A percentile compares a stretch with the other conserved stretches of the same genome.
phyloP scores from a whole-genome alignment of 176 grass and related monocot species.

The Carex myosuroides region DNA sequence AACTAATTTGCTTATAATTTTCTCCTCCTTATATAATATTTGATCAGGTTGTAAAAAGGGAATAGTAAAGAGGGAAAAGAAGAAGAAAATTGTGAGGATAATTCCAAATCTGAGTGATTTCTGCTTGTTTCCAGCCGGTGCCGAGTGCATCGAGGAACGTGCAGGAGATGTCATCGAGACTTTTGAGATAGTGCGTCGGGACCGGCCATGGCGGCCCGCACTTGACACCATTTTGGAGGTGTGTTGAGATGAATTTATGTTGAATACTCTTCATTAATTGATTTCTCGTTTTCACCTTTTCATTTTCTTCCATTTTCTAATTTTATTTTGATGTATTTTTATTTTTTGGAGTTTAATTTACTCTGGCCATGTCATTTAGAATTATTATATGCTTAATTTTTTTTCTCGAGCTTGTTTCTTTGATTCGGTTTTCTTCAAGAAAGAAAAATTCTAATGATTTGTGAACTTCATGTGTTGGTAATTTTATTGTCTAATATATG shows the following conservation, averaged over 20 bases:
- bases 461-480: not conserved
- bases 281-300: not conserved
- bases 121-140: slow-evolving; percentile 29
- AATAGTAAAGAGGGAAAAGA: not conserved
- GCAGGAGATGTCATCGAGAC: not conserved
- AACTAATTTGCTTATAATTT: not conserved
- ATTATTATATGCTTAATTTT: not conserved
- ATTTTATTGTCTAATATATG: not conserved
- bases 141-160: not conserved
- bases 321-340: not conserved
- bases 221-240: slow-evolving; percentile 81
- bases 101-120: slow-evolving; percentile 49
- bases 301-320: not conserved
- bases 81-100: slow-evolving; percentile 24
- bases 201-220: slow-evolving; percentile 49
- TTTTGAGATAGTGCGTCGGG: slow-evolving; percentile 24
- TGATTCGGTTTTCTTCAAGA: not conserved
- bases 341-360: not conserved
- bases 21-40: not conserved
- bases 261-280: not conserved
- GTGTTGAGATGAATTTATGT: slow-evolving; percentile 24
- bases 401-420: not conserved
- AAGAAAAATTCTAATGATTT: not conserved
- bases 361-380: not conserved
- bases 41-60: not conserved